These are phyloP conservation scores for Perkinsus marinus DNA, from an alignment of 169 alveolate species.

Conservation along the genomic window DNA sequence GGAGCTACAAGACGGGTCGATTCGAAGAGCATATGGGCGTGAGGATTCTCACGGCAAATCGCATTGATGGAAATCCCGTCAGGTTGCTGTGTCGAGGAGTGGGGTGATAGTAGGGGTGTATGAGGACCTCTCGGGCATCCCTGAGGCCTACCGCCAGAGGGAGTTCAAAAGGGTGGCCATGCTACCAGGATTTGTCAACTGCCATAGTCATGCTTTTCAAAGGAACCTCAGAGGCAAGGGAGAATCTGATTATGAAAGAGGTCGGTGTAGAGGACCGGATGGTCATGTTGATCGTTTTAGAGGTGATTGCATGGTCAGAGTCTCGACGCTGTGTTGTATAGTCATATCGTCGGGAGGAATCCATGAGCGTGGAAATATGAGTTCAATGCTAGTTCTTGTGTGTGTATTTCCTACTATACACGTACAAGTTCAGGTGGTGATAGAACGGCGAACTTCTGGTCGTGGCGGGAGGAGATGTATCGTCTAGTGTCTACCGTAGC, in stretches of 20 bases:
- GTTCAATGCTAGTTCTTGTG: no score
- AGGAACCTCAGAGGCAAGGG: not conserved
- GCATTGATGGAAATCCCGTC: not conserved
- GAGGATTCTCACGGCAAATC: not conserved
- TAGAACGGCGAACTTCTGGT: not conserved
- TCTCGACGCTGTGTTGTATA: no score
- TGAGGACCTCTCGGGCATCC: not conserved
- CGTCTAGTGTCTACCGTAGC: not conserved
- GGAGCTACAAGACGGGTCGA: not conserved
- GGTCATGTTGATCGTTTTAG: no score
- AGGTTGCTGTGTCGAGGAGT: not conserved
- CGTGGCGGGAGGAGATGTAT: constrained; percentile 5
- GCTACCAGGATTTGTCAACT: constrained; percentile 5
- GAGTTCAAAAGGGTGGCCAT: not conserved
- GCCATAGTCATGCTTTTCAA: constrained; percentile 4
- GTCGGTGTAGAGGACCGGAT: not conserved
- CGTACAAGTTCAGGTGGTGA: no score
- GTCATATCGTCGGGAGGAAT: no score
- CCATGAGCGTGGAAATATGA: no score
- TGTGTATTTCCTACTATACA: not conserved
- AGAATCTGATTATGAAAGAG: not conserved
- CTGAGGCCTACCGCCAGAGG: not conserved
- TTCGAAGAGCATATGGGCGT: not conserved
- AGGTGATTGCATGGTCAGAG: no score
- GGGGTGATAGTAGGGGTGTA: not conserved